Conservation (phyloP, 2,329 filamentous ascomycete species). For the Hirsutella rhossiliensis region DNA sequence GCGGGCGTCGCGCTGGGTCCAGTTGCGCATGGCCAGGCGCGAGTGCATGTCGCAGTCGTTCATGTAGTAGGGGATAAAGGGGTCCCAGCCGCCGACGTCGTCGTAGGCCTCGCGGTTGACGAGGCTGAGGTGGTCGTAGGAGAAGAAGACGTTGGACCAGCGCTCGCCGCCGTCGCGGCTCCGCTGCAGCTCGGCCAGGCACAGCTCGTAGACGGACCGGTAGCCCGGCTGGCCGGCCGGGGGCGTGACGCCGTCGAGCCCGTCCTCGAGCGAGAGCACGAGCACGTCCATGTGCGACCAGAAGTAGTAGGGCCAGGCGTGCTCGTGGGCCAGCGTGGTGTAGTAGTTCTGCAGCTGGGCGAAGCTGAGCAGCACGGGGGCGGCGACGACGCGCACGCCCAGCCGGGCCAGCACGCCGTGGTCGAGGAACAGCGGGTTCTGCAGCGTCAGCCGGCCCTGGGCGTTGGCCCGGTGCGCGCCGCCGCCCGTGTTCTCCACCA, state of each 20-base stretch:
- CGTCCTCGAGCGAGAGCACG: constrained; percentile 27
- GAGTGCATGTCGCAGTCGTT: constrained; percentile 45
- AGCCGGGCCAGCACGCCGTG: constrained; percentile 35
- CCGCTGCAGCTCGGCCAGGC: constrained; percentile 21
- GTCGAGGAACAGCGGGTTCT: constrained; percentile 46
- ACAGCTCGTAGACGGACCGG: constrained; percentile 28
- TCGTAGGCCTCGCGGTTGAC: constrained; percentile 41
- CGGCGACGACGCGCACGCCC: constrained; percentile 37
- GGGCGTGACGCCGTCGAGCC: constrained; percentile 19
- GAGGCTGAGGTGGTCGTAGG: constrained; percentile 44
- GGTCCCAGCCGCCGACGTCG: constrained; percentile 43
- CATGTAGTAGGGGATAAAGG: constrained; percentile 44
- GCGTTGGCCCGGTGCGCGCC: constrained; percentile 33
- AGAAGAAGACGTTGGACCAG: constrained; percentile 44
- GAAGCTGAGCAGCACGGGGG: constrained; percentile 39
- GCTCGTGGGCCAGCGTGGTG: constrained; percentile 29
- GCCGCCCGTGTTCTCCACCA: constrained; percentile 47
- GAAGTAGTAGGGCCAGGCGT: constrained; percentile 37
- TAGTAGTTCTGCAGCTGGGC: constrained; percentile 45
- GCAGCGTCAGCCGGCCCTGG: constrained; percentile 31
- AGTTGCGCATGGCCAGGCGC: constrained; percentile 32
- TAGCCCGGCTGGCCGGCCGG: constrained; percentile 22
- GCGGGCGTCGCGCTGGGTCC: constrained; percentile 24
- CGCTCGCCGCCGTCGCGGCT: constrained; percentile 17
- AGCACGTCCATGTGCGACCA: constrained; percentile 46